Percentiles rank a stretch among this genome's conserved stretches.
phyloP scores from a whole-genome alignment of 331 rosid genomes.

The Malus hybrid region DNA sequence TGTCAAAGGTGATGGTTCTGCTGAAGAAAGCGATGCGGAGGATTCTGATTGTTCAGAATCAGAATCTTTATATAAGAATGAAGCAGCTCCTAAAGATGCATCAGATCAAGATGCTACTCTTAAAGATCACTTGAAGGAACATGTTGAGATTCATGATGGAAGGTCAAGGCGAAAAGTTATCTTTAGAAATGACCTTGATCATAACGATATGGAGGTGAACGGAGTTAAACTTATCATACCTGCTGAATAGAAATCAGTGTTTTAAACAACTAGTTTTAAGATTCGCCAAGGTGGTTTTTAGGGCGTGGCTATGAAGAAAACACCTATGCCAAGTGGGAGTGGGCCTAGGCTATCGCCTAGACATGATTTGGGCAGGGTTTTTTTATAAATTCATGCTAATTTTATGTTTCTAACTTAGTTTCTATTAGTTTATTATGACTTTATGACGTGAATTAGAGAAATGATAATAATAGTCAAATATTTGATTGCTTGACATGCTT shows the following conservation, averaged over 20 bases:
- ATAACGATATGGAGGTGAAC: conserved; percentile 44
- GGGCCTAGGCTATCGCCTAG: too few relatives aligned
- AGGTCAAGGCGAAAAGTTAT: conserved; percentile 64
- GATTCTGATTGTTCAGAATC: conserved; percentile 33
- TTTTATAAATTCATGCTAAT: too few relatives aligned
- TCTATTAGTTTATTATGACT: too few relatives aligned
- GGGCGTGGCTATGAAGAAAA: too few relatives aligned
- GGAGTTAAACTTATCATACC: conserved; percentile 1
- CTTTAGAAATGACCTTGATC: conserved; percentile 49
- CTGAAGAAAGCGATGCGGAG: conserved; percentile 28
- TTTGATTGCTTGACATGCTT: too few relatives aligned
- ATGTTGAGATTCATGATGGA: conserved; percentile 66
- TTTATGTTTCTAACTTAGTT: too few relatives aligned
- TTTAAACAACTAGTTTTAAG: too few relatives aligned
- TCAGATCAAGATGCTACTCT: conserved; percentile 17
- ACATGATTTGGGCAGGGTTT: too few relatives aligned
- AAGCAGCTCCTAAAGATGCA: conserved; percentile 15
- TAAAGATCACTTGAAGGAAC: conserved; percentile 46
- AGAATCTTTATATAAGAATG: conserved; percentile 48
- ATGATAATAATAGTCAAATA: too few relatives aligned
- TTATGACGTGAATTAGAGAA: too few relatives aligned
- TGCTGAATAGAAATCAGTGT: neutral
- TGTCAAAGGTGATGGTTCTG: conserved; percentile 22
- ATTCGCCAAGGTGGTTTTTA: too few relatives aligned
- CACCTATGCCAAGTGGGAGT: too few relatives aligned